Base-by-base conservation (phyloP, 176 grass and related monocot genomes). In the Tillandsia fasciculata region DNA sequence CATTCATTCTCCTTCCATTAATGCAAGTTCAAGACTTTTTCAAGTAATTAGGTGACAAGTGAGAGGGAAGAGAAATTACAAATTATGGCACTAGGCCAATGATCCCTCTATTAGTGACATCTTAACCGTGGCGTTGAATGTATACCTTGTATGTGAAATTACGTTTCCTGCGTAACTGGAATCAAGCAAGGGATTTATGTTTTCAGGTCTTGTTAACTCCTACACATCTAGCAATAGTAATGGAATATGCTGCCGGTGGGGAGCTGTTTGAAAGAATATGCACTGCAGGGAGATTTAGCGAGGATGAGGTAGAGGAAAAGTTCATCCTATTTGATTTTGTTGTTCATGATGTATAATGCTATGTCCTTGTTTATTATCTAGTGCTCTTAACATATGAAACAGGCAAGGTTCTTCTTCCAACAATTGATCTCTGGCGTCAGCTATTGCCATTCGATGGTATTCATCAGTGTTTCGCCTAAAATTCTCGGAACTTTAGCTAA, bases 391-490 rank as follows among this genome's bases (percentile, higher is more conserved):
- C 4, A 17, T 33, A 33, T 75, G 0, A 50, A 28, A 78, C 81
- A 97, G 89, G 89, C 89, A 66, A 89, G 92, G 23, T 96, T 96
- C 70, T 96, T 96, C 92, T 96, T 96, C 76, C 92, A 97, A 74
- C 93, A 97, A 81, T 68, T 97, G 64, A 85, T 97, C 75, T 97
- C 89, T 11, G 93, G 93, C 69, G 93, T 97, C 78, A 97, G 93
- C 84, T 97, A 90, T 77, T 97, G 93, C 51, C 93, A 97, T 64
- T 97, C 89, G 63, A 97, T 92, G 89, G 93, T 97, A 96, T 72
- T 70, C 8, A 12, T 22, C 49, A 2, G 33, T 63, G 29, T 18
- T 63, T 50, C 15, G 8, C 54, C 29, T 49, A 4, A 12, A 10
- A 27, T 72, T 70, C 27, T 53, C 14, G 18, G 26, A 53, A 50